Percentiles rank a stretch among this genome's conserved stretches.
These are phyloP conservation scores for Pugionium dolabratum DNA, from an alignment of 345 rosid species.

Conservation along the genomic window DNA sequence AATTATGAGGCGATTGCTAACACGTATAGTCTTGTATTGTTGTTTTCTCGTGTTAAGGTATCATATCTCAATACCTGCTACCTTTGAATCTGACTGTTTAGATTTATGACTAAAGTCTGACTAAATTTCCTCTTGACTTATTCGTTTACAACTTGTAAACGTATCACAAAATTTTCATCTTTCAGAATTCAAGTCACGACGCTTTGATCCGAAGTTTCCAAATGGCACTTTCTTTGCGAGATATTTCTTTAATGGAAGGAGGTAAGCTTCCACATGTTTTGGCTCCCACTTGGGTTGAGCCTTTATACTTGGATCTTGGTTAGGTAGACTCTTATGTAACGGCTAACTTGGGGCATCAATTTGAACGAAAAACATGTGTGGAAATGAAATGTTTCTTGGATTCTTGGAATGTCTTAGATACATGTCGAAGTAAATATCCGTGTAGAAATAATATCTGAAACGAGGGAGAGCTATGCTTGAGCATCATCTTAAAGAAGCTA, in stretches of 20 bases:
- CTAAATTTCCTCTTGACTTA: neutral
- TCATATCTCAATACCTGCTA: slow-evolving; percentile 9
- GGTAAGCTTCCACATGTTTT: slow-evolving; percentile 50
- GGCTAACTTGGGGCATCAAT: no score
- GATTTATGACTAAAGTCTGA: slow-evolving; percentile 12
- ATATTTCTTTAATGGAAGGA: slow-evolving; percentile 69
- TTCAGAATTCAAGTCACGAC: slow-evolving; percentile 86
- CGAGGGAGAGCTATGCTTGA: slow-evolving; percentile 6
- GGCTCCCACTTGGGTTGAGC: slow-evolving; percentile 12
- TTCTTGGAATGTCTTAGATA: slow-evolving; percentile 15
- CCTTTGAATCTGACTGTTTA: slow-evolving; percentile 22
- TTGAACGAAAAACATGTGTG: neutral
- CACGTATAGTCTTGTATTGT: slow-evolving; percentile 81
- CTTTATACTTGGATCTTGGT: slow-evolving; percentile 20
- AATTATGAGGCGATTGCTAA: slow-evolving; percentile 95
- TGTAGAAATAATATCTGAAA: neutral
- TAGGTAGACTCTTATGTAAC: slow-evolving; percentile 11
- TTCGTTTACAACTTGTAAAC: neutral
- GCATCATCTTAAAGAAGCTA: slow-evolving; percentile 6
- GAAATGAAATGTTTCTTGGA: neutral
- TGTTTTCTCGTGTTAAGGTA: slow-evolving; percentile 95
- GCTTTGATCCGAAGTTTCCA: slow-evolving; percentile 82
- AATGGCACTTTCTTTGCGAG: slow-evolving; percentile 84
- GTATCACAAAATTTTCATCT: slow-evolving; percentile 11
- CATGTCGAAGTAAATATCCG: slow-evolving; percentile 7